Evolutionary conservation across 371 early-diverging fungal species (phyloP).

Genomic region (Phascolomyces articulosus): DNA sequence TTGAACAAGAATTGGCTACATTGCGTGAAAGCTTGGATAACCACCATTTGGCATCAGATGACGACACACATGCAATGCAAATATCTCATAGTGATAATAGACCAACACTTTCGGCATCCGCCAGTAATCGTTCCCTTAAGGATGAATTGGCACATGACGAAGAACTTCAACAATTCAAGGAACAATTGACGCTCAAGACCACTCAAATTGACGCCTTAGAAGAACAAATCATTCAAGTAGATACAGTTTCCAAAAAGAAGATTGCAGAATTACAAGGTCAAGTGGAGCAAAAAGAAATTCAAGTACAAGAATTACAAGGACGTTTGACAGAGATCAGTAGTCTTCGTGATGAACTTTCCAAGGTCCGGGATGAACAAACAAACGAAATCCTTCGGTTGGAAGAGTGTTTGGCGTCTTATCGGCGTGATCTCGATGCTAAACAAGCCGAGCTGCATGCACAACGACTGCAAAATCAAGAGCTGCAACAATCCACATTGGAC

Average conservation of each 20-base stretch:
- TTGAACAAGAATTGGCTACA: constrained; percentile 8
- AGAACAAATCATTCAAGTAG: background rate
- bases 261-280: constrained; percentile 11
- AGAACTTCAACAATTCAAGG: background rate
- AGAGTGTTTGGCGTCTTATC: background rate
- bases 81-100: too few relatives aligned
- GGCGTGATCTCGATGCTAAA: constrained; percentile 5
- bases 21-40: constrained; percentile 9
- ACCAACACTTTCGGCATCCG: background rate
- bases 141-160: constrained; percentile 2
- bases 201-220: constrained; percentile 5
- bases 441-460: constrained; percentile 17
- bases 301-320: constrained; percentile 21
- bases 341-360: constrained; percentile 22
- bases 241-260: background rate
- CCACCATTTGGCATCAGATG: background rate
- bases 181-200: constrained; percentile 1
- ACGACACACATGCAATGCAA: background rate
- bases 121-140: constrained; percentile 6
- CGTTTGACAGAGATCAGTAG: constrained; percentile 29
- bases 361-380: constrained; percentile 23
- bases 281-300: constrained; percentile 16
- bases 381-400: constrained; percentile 24
- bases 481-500: constrained; percentile 11
- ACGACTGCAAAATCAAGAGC: background rate